Evolutionary conservation across 768 basidiomycete genomes (phyloP), one percentile per base, ranked within the genome.

Genomic region (Amanita thiersii): DNA sequence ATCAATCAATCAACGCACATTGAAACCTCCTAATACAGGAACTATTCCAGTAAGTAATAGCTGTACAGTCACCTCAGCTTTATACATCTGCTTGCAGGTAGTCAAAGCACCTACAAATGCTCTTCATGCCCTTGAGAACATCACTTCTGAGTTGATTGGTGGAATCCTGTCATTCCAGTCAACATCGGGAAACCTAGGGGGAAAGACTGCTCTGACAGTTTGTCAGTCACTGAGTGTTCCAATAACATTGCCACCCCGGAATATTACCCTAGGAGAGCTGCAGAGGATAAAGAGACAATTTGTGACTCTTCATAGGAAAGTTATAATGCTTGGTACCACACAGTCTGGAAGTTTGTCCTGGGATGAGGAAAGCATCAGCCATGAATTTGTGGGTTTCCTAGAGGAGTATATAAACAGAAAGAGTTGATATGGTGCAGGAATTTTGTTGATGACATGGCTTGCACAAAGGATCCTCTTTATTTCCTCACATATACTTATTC

Each of bases 241-340:
- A 7, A 61, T 94, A 37, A 65, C 62, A 9, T 73, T 94, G 12
- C 86, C 88, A 0, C 55, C 73, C 28, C 79, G 87, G 4, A 71
- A 70, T 45, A 49, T 96, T 20, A 90, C 91, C 26, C 69, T 97
- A 4, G 80, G 86, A 0, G 90, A 94, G 62, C 68, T 96, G 42
- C 92, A 94, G 57, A 71, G 93, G 20, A 63, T 85, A 31, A 97
- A 94, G 57, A 71, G 93, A 31, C 92, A 97, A 57, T 98, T 94
- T 54, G 84, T 94, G 23, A 76, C 77, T 3, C 72, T 88, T 24
- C 91, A 97, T 57, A 89, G 86, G 56, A 91, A 89, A 51, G 89
- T 88, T 5, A 81, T 90, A 43, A 87, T 82, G 2, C 72, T 88
- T 5, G 87, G 87, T 10, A 80, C 81, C 11, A 84, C 77, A 4